Evolutionary conservation across 2,329 filamentous ascomycete genomes (phyloP), one percentile per base, ranked within the genome.

Genomic region (Fusarium sp.): DNA sequence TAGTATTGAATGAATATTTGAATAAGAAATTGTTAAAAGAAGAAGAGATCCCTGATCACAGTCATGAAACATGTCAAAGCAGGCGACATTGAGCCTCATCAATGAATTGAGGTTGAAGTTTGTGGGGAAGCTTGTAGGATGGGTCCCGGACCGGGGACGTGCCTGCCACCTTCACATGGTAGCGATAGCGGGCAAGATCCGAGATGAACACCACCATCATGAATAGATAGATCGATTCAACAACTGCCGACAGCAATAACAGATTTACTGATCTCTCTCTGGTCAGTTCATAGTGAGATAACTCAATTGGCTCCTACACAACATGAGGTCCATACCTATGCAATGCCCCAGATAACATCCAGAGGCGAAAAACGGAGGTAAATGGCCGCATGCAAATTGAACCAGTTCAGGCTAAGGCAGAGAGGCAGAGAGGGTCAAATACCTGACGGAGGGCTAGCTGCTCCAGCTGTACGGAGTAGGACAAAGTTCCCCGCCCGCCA

Each of bases 391-490:
- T 61, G 48, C 56, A 50, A 46, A 49, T 23, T 46, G 19, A 37
- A 31, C 26, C 44, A 19, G 39, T 43, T 46, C 28, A 23, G 56
- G 43, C 60, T 60, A 60, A 53, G 26, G 41, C 25, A 62, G 23
- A 49, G 41, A 53, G 26, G 41, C 25, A 62, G 23, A 49, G 31
- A 58, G 18, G 58, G 46, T 58, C 14, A 25, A 14, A 23, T 43
- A 43, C 34, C 18, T 37, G 34, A n/a, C 10, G 18, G 34, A 37
- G 34, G 30, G 21, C 18, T 18, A 45, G 48, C 48, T 53, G 37
- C 43, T 60, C 50, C 26, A 42, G 41, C 57, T 66, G 62, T 56
- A 66, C 45, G 64, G 61, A 23, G 62, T 56, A 66, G 50, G 62
- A 66, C 11, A 19, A 58, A 10, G 31, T 63, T 63, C 63, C 51